Evolutionary conservation across 106 monocot species (phyloP).

Genomic region (Amphibolis antarctica): DNA sequence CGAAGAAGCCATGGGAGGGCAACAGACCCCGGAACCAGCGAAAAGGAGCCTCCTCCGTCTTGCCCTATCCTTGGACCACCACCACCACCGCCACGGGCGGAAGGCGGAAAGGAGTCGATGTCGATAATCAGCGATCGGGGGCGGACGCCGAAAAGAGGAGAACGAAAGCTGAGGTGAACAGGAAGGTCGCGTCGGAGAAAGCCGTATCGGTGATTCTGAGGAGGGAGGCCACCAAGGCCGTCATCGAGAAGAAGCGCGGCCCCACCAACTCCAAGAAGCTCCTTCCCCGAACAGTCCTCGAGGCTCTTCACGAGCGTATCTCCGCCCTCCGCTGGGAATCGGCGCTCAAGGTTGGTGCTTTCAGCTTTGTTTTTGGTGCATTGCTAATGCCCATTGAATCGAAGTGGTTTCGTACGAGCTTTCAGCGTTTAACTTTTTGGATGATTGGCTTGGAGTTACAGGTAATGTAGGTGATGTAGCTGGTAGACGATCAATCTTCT

Average conservation of each 20-base stretch:
- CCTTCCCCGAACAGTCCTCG: conserved; percentile 73
- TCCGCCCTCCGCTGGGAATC: conserved; percentile 88
- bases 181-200: conserved; percentile 80
- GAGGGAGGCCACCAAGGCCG: conserved; percentile 73
- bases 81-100: background rate
- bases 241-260: conserved; percentile 78
- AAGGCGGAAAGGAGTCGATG: background rate
- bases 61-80: background rate
- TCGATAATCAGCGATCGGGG: background rate
- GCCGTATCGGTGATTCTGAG: conserved; percentile 83
- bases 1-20: background rate
- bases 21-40: background rate
- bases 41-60: background rate
- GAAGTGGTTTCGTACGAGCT: too few species aligned
- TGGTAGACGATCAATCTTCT: too few species aligned
- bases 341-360: conserved; percentile 76
- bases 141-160: conserved; percentile 14
- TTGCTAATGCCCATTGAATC: too few species aligned
- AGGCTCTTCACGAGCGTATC: conserved; percentile 79
- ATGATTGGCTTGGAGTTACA: too few species aligned
- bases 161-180: conserved; percentile 60
- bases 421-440: too few species aligned
- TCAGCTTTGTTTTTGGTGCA: too few species aligned
- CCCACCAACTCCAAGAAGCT: conserved; percentile 60
- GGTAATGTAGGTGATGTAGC: too few species aligned